phyloP scores from a whole-genome alignment of 176 grass and related monocot species.

The Musa beccarii region DNA sequence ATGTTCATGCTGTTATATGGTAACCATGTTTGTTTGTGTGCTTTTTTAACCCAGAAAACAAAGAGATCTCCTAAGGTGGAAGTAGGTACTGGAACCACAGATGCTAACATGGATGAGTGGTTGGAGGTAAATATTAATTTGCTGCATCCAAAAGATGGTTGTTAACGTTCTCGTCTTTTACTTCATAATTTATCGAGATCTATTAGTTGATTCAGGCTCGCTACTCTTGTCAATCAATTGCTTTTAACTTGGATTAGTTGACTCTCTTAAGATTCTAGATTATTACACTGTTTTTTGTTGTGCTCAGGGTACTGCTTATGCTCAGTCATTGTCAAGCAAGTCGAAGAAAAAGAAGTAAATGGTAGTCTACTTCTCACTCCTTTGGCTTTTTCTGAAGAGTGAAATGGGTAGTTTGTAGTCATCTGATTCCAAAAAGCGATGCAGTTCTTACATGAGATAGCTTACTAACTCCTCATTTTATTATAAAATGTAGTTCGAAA shows the following conservation, averaged over 20 bases:
- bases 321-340: slow-evolving; percentile 22
- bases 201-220: neutral
- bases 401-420: no score
- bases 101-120: slow-evolving; percentile 89
- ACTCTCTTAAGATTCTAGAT: no score
- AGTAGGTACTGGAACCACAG: slow-evolving; percentile 64
- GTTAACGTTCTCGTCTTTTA: no score
- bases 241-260: neutral
- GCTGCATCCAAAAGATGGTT: neutral
- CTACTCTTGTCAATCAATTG: neutral
- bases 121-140: slow-evolving; percentile 46
- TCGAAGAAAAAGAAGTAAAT: slow-evolving; percentile 21
- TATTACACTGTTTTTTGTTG: neutral
- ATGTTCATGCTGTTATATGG: neutral
- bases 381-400: no score
- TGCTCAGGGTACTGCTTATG: slow-evolving; percentile 69
- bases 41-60: slow-evolving; percentile 50
- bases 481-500: no score
- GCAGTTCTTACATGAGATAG: no score
- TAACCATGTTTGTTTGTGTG: neutral
- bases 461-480: no score
- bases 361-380: neutral
- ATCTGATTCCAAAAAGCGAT: no score
- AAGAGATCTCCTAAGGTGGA: slow-evolving; percentile 87
- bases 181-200: no score